Percentiles rank a stretch among this genome's conserved stretches.
Conservation (phyloP, 2,329 filamentous ascomycete species). For the Huntiella moniliformis region DNA sequence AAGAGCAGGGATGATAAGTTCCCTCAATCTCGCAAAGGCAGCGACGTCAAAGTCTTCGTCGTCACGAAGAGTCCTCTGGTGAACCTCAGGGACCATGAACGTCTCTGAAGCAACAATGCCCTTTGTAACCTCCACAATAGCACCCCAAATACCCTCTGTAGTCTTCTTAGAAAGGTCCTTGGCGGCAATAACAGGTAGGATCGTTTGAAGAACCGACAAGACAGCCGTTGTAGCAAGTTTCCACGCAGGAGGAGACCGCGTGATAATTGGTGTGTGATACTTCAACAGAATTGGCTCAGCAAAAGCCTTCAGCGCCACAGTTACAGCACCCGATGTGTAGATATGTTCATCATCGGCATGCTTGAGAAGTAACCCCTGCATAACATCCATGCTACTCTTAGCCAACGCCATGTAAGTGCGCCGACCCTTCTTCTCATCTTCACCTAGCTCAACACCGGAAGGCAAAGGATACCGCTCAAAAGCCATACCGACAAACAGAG, state of each 20-base stretch:
- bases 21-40: slow-evolving; percentile 49
- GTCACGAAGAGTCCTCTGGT: background rate
- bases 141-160: slow-evolving; percentile 47
- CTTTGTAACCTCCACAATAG: slow-evolving; percentile 43
- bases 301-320: slow-evolving; percentile 46
- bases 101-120: slow-evolving; percentile 47
- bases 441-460: background rate
- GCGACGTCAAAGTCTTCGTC: slow-evolving; percentile 71
- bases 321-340: slow-evolving; percentile 48
- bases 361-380: slow-evolving; percentile 40
- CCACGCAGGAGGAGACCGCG: slow-evolving; percentile 59
- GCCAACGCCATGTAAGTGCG: slow-evolving; percentile 82
- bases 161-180: slow-evolving; percentile 25
- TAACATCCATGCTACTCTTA: slow-evolving; percentile 56
- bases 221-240: slow-evolving; percentile 55
- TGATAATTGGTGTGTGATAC: slow-evolving; percentile 56
- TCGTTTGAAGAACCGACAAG: slow-evolving; percentile 47
- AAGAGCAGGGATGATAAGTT: slow-evolving; percentile 55
- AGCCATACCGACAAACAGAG: slow-evolving; percentile 53
- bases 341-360: slow-evolving; percentile 47
- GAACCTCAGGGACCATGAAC: slow-evolving; percentile 27
- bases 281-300: slow-evolving; percentile 56
- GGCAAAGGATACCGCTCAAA: slow-evolving; percentile 24
- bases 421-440: slow-evolving; percentile 24
- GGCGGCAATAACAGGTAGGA: slow-evolving; percentile 32